phyloP scores from a whole-genome alignment of 345 rosid species.

The Lepidium africanum region DNA sequence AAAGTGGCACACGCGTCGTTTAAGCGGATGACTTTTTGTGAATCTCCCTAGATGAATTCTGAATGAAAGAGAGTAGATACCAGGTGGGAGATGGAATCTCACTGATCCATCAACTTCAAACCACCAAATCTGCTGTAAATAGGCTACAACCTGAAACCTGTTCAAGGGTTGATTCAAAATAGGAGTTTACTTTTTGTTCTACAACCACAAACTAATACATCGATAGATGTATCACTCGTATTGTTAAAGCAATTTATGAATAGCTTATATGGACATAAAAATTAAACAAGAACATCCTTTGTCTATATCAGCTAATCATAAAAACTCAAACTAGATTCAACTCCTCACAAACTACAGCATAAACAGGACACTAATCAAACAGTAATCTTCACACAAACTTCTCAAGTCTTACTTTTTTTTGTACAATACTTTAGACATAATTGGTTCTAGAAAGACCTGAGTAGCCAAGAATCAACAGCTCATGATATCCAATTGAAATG shows the following conservation, averaged over 20 bases:
- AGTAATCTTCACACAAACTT: neutral
- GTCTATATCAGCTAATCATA: neutral
- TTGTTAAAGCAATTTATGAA: too few species aligned
- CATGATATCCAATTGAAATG: neutral
- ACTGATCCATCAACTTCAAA: constrained; percentile 84
- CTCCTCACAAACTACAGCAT: neutral
- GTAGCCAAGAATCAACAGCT: neutral
- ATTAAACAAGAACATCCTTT: neutral
- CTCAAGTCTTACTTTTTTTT: neutral
- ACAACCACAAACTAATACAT: neutral
- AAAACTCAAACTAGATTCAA: neutral
- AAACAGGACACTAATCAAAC: neutral
- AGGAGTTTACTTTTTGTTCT: neutral
- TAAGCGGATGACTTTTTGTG: constrained; percentile 60
- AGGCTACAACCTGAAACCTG: constrained; percentile 80
- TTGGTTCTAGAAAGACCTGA: neutral
- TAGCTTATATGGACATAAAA: neutral
- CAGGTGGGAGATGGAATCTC: constrained; percentile 80
- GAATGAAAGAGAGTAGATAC: constrained; percentile 62
- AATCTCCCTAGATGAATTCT: constrained; percentile 85
- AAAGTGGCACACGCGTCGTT: constrained; percentile 55
- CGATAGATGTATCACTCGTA: neutral
- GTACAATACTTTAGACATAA: neutral
- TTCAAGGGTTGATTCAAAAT: neutral
- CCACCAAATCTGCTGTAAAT: constrained; percentile 95